Base-by-base conservation (phyloP, 495 filamentous ascomycete genomes). In the Annulohypoxylon bovei region DNA sequence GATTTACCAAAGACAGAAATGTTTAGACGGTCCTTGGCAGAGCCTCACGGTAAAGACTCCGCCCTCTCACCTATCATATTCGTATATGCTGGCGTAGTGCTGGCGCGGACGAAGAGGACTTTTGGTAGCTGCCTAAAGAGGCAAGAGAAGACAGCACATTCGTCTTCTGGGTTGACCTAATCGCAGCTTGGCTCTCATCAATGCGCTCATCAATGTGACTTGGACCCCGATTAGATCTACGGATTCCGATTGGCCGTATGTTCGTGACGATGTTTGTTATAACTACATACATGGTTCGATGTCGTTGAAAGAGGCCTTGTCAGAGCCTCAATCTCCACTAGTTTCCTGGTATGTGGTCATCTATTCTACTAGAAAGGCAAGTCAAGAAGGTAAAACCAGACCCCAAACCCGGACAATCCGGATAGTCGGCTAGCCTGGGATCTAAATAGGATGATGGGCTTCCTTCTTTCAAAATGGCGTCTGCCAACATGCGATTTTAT, bases 261-360 rank as follows among this genome's bases (percentile, higher is more conserved):
- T 30, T 27, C 20, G 35, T 58, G n/a, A n/a, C 37, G 40, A 64
- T 30, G 54, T 54, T 64, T 14, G 61, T 53, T 62, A 60, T 67
- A 68, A 58, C 65, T 62, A 49, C 61, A 28, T 65, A 53, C 61
- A 35, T 65, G 44, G 47, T 65, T 72, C 55, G 56, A 65, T 47
- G 65, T 72, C 65, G 69, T 68, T 40, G 27, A 52, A 57, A 57
- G 53, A 57, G 46, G 54, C 46, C 65, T 32, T 46, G 18, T 49
- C 52, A 73, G 70, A 72, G 71, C 71, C 71, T 70, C 71, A 73
- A 70, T 66, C 66, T 58, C 71, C 65, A 68, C 70, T 37, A 33
- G 27, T 53, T 59, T 64, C 57, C 46, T 59, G 25, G 14, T 35
- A 60, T 11, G 30, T 33, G 46, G 61, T 44, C 22, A 25, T 23